These are phyloP conservation scores for Penicillium diatomitis DNA, from an alignment of 495 filamentous ascomycete genomes.

Conservation along the genomic window DNA sequence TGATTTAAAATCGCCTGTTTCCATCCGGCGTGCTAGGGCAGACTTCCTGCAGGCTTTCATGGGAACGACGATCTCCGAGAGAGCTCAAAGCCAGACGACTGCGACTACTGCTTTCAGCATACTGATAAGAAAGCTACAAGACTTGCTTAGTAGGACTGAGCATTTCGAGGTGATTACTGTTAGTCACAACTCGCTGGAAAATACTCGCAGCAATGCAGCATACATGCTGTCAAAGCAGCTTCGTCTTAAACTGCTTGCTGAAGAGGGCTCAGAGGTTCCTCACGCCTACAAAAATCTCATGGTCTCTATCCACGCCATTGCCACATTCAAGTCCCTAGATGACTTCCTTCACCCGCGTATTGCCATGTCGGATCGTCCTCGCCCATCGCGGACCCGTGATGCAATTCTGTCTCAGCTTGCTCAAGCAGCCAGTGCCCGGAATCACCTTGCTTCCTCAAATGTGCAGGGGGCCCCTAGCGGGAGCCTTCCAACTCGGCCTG, in stretches of 20 bases:
- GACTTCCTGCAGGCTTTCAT: slow-evolving; percentile 95
- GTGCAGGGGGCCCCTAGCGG: slow-evolving; percentile 18
- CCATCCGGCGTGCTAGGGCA: slow-evolving; percentile 56
- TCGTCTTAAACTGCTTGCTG: slow-evolving; percentile 77
- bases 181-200: slow-evolving; percentile 85
- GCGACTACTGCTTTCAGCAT: slow-evolving; percentile 81
- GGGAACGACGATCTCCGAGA: slow-evolving; percentile 55
- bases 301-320: slow-evolving; percentile 97
- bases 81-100: slow-evolving; percentile 51
- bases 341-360: slow-evolving; percentile 94
- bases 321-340: slow-evolving; percentile 92
- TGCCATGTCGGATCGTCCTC: slow-evolving; percentile 70
- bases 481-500: slow-evolving; percentile 17
- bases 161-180: slow-evolving; percentile 97
- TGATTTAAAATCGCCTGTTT: slow-evolving; percentile 39
- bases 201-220: slow-evolving; percentile 81
- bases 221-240: slow-evolving; percentile 97
- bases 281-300: slow-evolving; percentile 81
- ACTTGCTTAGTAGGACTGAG: slow-evolving; percentile 89
- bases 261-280: slow-evolving; percentile 84
- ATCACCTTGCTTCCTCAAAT: slow-evolving; percentile 28
- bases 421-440: slow-evolving; percentile 53
- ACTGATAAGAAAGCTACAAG: slow-evolving; percentile 88
- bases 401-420: slow-evolving; percentile 68
- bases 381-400: slow-evolving; percentile 56